phyloP scores from a whole-genome alignment of 306 rosid species.

The Leucaena leucocephala region DNA sequence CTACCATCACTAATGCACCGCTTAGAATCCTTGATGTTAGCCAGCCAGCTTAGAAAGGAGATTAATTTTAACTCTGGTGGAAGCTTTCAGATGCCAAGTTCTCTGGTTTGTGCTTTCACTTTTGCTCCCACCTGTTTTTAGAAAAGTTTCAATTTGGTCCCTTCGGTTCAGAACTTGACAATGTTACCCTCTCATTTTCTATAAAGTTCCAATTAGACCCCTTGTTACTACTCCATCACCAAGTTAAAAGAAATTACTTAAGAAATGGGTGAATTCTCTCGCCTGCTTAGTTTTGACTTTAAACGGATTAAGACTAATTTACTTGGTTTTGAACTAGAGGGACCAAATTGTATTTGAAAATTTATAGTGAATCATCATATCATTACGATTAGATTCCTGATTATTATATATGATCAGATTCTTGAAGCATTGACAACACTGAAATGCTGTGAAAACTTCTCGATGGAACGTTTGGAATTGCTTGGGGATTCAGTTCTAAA shows the following conservation, averaged over 20 bases:
- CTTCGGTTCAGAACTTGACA: background rate
- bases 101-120: conserved; percentile 46
- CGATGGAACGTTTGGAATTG: conserved; percentile 80
- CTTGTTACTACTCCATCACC: background rate
- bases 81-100: conserved; percentile 50
- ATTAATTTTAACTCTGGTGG: conserved; percentile 41
- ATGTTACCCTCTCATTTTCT: background rate
- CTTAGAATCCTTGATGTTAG: conserved; percentile 71
- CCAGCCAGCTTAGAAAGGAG: conserved; percentile 72
- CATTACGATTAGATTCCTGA: conserved; percentile 15
- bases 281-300: background rate
- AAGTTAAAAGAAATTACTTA: background rate
- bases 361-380: background rate
- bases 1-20: conserved; percentile 73
- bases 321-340: background rate
- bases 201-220: background rate
- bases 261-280: background rate
- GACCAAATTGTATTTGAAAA: background rate
- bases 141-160: background rate
- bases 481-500: conserved; percentile 78
- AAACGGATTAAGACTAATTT: background rate
- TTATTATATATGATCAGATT: conserved; percentile 44
- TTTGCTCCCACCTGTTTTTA: background rate
- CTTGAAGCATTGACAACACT: conserved; percentile 72
- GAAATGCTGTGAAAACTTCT: conserved; percentile 63